Percentiles rank a stretch among this genome's conserved stretches.
Evolutionary conservation across 805 yeast genomes (phyloP).

Genomic region (Limtongozyma cylindracea): DNA sequence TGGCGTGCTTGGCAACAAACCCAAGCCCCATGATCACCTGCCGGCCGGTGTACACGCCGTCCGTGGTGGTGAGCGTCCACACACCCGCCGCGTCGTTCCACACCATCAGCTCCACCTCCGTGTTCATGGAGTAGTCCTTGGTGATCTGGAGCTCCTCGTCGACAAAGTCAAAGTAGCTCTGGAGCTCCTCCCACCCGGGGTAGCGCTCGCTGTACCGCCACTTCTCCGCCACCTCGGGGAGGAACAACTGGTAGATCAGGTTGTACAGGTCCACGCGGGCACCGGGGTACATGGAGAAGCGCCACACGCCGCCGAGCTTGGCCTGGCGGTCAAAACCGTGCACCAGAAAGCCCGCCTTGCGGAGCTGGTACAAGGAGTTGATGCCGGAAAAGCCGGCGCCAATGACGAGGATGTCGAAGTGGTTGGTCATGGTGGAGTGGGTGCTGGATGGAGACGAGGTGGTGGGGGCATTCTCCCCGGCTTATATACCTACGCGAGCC

Average conservation of each 20-base stretch:
- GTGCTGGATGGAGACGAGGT: no score
- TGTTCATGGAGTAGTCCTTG: constrained; percentile 4
- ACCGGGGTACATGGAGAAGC: constrained; percentile 3
- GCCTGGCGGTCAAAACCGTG: constrained; percentile 2
- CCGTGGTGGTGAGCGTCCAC: constrained; percentile 2
- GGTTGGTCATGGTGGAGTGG: no score
- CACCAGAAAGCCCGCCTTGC: constrained; percentile 2
- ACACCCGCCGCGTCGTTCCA: constrained; percentile 4
- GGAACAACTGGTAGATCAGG: constrained; percentile 5
- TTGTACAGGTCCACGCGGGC: constrained; percentile 6
- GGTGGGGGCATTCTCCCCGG: no score
- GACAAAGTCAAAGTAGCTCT: constrained; percentile 5
- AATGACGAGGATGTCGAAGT: constrained; percentile 5
- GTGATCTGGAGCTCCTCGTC: constrained; percentile 4
- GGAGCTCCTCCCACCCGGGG: constrained; percentile 6
- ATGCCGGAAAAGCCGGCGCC: constrained; percentile 4
- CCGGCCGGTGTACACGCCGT: constrained; percentile 1
- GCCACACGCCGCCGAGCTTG: constrained; percentile 4
- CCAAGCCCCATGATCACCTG: constrained; percentile 3
- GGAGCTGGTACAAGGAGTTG: constrained; percentile 1
- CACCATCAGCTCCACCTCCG: constrained; percentile 3
- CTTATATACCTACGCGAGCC: no score
- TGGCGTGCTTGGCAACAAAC: constrained; percentile 5
- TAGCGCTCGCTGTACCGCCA: constrained; percentile 6
- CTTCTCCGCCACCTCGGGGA: constrained; percentile 5